phyloP scores from a whole-genome alignment of 345 rosid species.

The Psidium guajava region DNA sequence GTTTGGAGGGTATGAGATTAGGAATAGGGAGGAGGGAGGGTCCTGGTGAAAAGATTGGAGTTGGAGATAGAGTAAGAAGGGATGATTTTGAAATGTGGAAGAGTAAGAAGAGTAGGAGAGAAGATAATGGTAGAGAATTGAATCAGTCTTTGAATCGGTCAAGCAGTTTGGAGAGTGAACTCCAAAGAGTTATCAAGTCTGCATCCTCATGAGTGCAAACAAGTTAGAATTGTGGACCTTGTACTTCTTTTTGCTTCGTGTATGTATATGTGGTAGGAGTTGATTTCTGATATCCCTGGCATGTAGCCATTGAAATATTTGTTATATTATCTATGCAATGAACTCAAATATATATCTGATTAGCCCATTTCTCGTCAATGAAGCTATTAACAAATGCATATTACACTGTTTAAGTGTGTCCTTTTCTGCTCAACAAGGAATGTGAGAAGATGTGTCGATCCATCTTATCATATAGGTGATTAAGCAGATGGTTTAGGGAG shows the following conservation, averaged over 20 bases:
- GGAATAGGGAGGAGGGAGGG: slow-evolving; percentile 9
- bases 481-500: background rate
- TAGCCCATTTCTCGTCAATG: background rate
- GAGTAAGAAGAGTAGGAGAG: slow-evolving; percentile 18
- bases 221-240: background rate
- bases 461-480: background rate
- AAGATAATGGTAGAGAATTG: slow-evolving; percentile 14
- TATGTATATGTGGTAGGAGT: background rate
- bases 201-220: slow-evolving; percentile 15
- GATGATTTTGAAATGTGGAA: slow-evolving; percentile 25
- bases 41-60: background rate
- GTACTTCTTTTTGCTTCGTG: background rate
- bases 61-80: slow-evolving; percentile 15
- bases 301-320: background rate
- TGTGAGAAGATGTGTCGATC: background rate
- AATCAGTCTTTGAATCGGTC: slow-evolving; percentile 16
- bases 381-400: background rate
- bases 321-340: background rate
- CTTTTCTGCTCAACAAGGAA: background rate
- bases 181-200: slow-evolving; percentile 47
- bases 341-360: background rate
- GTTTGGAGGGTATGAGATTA: slow-evolving; percentile 30
- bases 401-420: background rate
- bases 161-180: slow-evolving; percentile 39
- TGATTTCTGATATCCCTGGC: background rate